Percentiles rank a stretch among this genome's conserved stretches.
These are phyloP conservation scores for Blastocystis sp. DNA, from an alignment of 352 stramenopile species.

Conservation along the genomic window DNA sequence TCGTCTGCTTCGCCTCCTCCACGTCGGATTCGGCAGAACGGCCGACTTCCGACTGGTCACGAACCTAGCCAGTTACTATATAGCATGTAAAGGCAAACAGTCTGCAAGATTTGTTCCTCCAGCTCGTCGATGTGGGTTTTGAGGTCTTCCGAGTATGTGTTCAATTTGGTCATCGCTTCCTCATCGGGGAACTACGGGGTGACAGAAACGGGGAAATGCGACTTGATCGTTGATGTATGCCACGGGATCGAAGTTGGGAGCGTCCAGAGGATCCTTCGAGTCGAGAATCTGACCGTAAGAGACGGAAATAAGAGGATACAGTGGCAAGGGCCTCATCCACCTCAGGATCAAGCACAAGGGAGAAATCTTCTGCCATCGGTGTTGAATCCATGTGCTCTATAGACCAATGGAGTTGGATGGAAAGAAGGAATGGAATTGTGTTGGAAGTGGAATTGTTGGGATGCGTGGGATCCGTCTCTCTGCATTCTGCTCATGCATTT, in stretches of 20 bases:
- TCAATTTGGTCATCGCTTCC: conserved; percentile 41
- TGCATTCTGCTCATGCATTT: neutral
- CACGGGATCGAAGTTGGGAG: conserved; percentile 62
- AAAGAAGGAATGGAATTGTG: neutral
- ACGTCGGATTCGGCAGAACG: conserved; percentile 37
- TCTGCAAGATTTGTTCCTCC: conserved; percentile 42
- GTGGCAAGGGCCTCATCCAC: conserved; percentile 12
- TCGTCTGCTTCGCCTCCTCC: conserved; percentile 48
- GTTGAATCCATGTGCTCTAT: neutral
- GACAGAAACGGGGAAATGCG: neutral
- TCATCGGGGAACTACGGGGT: conserved; percentile 61
- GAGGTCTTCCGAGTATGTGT: conserved; percentile 38
- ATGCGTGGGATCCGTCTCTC: neutral
- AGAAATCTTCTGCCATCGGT: conserved; percentile 39
- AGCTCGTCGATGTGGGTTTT: neutral
- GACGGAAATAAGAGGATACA: neutral
- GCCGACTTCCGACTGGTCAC: conserved; percentile 42
- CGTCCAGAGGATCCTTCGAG: conserved; percentile 45
- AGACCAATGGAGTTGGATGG: neutral
- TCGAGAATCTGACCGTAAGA: conserved; percentile 11
- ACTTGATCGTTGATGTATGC: conserved; percentile 61
- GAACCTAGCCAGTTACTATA: neutral
- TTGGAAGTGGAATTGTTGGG: neutral
- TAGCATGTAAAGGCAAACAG: neutral
- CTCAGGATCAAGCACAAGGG: conserved; percentile 31